Evolutionary conservation across 2,329 filamentous ascomycete species (phyloP), one percentile per base, ranked within the genome.

Genomic region (Cladosporium sp.): DNA sequence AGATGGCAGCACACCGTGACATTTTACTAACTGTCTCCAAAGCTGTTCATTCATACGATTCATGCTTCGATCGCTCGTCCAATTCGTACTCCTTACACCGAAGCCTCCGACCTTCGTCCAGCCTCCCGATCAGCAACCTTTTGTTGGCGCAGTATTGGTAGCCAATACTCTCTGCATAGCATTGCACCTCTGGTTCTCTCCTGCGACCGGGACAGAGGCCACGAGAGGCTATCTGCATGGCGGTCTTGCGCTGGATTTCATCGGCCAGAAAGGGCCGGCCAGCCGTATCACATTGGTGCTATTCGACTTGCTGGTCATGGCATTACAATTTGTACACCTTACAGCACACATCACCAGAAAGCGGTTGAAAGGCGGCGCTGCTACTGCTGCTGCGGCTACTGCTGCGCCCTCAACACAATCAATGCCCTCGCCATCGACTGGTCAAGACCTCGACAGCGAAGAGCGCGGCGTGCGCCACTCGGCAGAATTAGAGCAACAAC

Each of bases 231-330:
- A 86, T 67, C 73, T 86, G 12, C 83, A 87, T 66, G 84, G 85
- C 5, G 83, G 85, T 2, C 64, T 87, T 51, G 78, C 85, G 64
- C 84, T 88, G 66, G 84, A 87, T 70, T 86, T 87, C 66, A 82
- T 87, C 55, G 84, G 85, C 15, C 82, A 86, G 69, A 76, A 80
- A 63, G 81, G 80, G 2, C 83, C 84, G 2, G 78, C 80, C 3
- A 80, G 81, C 55, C 81, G 80, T 66, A 69, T 79, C 50, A 76
- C 78, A 62, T 74, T 87, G 12, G 65, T 82, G 4, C 66, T 74
- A 3, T 72, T 86, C 61, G 84, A 87, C 67, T 42, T 81, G 8
- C 69, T 84, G 37, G 74, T 86, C 11, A 64, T 85, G 60, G 61
- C 76, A 5, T 69, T 87, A 62, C 83, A 87, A 72, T 63, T 86